phyloP scores from a whole-genome alignment of 140 eudicot genomes.

The Senecio squalidus region DNA sequence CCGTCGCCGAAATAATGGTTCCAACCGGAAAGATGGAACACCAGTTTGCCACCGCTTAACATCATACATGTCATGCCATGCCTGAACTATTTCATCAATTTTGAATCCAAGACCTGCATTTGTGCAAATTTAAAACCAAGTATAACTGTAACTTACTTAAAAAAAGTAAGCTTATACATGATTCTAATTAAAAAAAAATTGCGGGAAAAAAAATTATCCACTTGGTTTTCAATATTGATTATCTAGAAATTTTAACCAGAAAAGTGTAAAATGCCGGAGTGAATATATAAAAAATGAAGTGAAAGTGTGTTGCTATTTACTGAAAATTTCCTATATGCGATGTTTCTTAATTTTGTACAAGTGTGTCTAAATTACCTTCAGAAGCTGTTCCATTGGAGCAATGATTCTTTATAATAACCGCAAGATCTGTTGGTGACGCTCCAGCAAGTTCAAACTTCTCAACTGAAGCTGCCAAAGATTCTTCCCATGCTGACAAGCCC shows the following conservation, averaged over 20 bases:
- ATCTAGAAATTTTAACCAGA: slow-evolving; percentile 1
- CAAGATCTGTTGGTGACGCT: slow-evolving; percentile 75
- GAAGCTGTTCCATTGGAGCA: slow-evolving; percentile 75
- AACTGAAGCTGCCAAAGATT: slow-evolving; percentile 89
- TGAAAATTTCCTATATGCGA: slow-evolving; percentile 9
- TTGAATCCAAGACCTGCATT: slow-evolving; percentile 60
- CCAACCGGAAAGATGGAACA: slow-evolving; percentile 65
- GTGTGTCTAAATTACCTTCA: slow-evolving; percentile 43
- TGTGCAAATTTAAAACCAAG: not conserved
- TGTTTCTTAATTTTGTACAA: not conserved
- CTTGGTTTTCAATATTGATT: too few relatives aligned
- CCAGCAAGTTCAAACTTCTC: slow-evolving; percentile 94
- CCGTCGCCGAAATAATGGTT: slow-evolving; percentile 78
- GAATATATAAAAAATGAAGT: slow-evolving; percentile 16
- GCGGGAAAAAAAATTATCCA: too few relatives aligned
- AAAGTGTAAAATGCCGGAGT: not conserved
- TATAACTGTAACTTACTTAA: not conserved
- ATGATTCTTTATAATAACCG: slow-evolving; percentile 88
- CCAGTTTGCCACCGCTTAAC: slow-evolving; percentile 88
- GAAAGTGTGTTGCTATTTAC: slow-evolving; percentile 11
- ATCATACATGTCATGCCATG: slow-evolving; percentile 98
- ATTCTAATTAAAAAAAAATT: too few relatives aligned
- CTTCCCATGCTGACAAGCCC: slow-evolving; percentile 84
- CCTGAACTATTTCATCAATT: slow-evolving; percentile 88
- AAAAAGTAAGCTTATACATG: not conserved